Base-by-base conservation (phyloP, 176 grass and related monocot genomes). In the Themeda triandra region DNA sequence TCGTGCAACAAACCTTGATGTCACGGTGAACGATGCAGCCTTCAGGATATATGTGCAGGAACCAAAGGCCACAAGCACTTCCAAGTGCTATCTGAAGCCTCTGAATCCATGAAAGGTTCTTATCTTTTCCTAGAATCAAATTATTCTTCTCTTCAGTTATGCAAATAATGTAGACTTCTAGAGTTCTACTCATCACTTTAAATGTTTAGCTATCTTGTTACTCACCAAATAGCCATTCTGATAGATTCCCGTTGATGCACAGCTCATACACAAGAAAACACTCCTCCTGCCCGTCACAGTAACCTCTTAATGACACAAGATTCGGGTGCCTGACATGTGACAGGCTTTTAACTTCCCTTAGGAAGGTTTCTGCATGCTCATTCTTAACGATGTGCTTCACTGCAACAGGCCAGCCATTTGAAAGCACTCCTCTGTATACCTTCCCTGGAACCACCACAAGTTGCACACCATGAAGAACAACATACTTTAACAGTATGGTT, bases 21-120 rank as follows among this genome's bases (percentile, higher is more conserved):
- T 94, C 89, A 82, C 92, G 84, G 79, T 94, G 92, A 80, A 94
- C 92, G 30, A 94, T 94, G 84, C 89, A 94, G 63, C 89, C 92
- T 60, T 84, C 92, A 39, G 89, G 84, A 73, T 85, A 94, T 70
- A 86, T 87, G 72, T 94, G 92, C 56, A 94, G 89, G 69, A 92
- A 92, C 89, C 92, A 94, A 85, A 94, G 92, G 46, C 92, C 89
- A 3, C 89, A 91, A 63, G 89, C 89, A 2, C 92, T 89, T 13
- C 87, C 89, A 14, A 94, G 68, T 5, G 92, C 92, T 37, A 94
- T 87, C 78, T 87, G 87, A 70, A 94, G 84, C 51, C 89, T 87
- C 58, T 94, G 87, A 49, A 82, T 83, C 89, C 92, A 94, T 53
- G 78, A 80, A 4, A 94, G 78, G 60, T 73, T 87, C 72, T 92